Base-by-base conservation (phyloP, 2,329 filamentous ascomycete species). In the Aspergillus felis region DNA sequence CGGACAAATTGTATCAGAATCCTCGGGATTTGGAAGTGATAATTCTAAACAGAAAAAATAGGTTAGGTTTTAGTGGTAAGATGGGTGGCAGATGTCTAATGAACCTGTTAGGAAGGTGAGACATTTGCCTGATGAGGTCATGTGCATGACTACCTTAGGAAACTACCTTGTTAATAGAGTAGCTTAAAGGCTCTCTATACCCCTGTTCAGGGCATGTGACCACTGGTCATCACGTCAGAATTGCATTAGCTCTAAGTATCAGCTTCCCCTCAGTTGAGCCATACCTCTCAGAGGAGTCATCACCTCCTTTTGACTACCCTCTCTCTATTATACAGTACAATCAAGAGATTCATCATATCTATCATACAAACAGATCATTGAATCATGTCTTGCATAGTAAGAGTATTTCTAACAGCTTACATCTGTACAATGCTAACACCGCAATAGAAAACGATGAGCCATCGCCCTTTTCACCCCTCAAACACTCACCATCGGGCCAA, bases 381-480 rank as follows among this genome's bases (percentile, higher is more conserved):
- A 52, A 27, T 52, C 50, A 52, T 52, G 50, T 52, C 50, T 42
- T 52, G 50, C 32, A 44, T 52, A 1, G 35, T 52, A 52, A 52
- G 20, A 44, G 35, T 52, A 52, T 52, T 42, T 42, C 50, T 52
- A 10, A 51, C 50, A 42, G 50, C 50, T 25, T 42, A 14, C 32
- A 52, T 29, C 35, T 44, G 32, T 28, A 42, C 14, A 22, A 52
- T 41, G 29, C 50, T 52, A n/a, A 52, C 35, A 44, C 50, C 2
- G 17, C 7, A 27, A 29, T 42, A 52, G 50, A 52, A 52, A 52
- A 52, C 5, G 35, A 52, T 1, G 35, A 42, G 50, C 4, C 22
- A 38, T 49, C 42, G 20, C 3, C 52, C 52, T 49, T 32, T 20
- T 44, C 42, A 54, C 22, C 42, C 52, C 44, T 54, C 7, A 54